Conservation (phyloP, 768 basidiomycete genomes). For the Amyloporia xantha region DNA sequence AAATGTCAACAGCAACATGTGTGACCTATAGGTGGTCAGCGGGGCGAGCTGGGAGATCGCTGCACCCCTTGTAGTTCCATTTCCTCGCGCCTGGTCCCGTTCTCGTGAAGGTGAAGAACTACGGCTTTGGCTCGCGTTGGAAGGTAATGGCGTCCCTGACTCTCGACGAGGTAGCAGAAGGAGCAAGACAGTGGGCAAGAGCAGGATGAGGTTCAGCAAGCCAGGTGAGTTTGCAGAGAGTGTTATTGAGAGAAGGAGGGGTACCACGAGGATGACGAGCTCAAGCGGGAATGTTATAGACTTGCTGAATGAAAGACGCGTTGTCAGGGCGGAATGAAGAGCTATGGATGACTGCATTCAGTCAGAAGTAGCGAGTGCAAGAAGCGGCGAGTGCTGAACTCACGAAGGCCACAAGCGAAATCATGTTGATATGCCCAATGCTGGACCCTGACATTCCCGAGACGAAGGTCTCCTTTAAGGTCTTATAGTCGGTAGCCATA, state of each 20-base stretch:
- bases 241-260: conserved; percentile 80
- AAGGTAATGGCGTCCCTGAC: conserved; percentile 47
- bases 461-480: conserved; percentile 77
- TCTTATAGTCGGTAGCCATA: conserved; percentile 53
- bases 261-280: conserved; percentile 62
- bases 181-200: conserved; percentile 42
- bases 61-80: not conserved
- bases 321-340: conserved; percentile 55
- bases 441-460: conserved; percentile 67
- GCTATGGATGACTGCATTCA: conserved; percentile 57
- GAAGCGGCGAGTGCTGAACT: too few species aligned
- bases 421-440: conserved; percentile 57
- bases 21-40: conserved; percentile 81
- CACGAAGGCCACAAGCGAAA: conserved; percentile 62
- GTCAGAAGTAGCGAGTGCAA: too few species aligned
- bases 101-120: too few species aligned
- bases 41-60: conserved; percentile 51
- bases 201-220: not conserved
- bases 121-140: conserved; percentile 28
- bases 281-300: conserved; percentile 42
- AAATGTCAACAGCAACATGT: conserved; percentile 92
- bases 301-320: conserved; percentile 37
- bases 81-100: conserved; percentile 11
- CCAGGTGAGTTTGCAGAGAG: conserved; percentile 56
- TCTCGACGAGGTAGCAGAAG: conserved; percentile 38